These are phyloP conservation scores for Condylostoma magnum DNA, from an alignment of 169 alveolate species.

Conservation along the genomic window DNA sequence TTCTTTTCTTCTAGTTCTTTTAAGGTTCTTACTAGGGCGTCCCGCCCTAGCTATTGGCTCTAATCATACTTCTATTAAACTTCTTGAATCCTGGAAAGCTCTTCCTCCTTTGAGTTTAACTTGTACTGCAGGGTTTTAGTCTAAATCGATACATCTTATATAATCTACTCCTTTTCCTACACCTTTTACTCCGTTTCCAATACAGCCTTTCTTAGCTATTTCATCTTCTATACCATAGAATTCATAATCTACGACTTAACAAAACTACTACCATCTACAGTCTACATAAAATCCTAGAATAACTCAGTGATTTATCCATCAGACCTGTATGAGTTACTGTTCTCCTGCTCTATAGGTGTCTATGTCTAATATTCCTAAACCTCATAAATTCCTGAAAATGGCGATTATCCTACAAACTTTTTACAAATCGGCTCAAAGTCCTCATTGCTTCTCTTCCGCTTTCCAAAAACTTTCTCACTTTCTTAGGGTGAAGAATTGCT, in stretches of 20 bases:
- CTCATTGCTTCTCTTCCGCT: not conserved
- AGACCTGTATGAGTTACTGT: not conserved
- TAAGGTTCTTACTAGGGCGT: constrained; percentile 10
- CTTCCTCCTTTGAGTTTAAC: not conserved
- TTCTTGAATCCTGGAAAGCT: too few species aligned
- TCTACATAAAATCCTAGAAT: not conserved
- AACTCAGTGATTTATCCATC: not conserved
- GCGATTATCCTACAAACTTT: not conserved
- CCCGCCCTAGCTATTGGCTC: not conserved
- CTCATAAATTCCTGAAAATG: not conserved
- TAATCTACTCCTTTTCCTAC: not conserved
- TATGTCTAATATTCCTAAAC: not conserved
- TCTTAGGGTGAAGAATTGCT: not conserved
- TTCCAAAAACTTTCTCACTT: not conserved
- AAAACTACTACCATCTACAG: not conserved
- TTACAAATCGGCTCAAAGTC: not conserved
- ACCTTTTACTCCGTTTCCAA: not conserved
- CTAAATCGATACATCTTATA: not conserved
- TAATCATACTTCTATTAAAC: not conserved
- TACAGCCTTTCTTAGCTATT: not conserved
- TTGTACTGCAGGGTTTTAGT: not conserved
- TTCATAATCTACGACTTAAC: not conserved
- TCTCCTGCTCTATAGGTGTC: not conserved
- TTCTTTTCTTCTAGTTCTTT: constrained; percentile 10
- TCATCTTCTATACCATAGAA: not conserved